phyloP scores from a whole-genome alignment of 139 green algal genomes.

The Chlamydomonas sp. region DNA sequence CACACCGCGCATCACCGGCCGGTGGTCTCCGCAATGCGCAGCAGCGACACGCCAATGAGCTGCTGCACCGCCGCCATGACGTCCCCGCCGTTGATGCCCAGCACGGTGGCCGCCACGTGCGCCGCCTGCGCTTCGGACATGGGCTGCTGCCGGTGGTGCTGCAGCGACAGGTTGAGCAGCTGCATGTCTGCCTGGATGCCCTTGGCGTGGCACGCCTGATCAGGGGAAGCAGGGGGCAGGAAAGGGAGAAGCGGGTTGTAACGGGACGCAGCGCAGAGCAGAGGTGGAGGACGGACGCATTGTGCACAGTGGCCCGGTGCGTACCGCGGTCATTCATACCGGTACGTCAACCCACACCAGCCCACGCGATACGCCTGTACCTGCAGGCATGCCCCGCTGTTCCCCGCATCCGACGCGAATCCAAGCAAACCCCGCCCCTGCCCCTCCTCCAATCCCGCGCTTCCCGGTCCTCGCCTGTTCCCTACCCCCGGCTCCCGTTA shows the following conservation, averaged over 20 bases:
- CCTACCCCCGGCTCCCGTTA: not conserved
- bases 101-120: conserved; percentile 5
- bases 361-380: too few species aligned
- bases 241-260: not conserved
- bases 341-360: too few species aligned
- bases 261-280: too few species aligned
- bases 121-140: conserved; percentile 1
- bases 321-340: too few species aligned
- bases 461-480: too few species aligned
- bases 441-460: too few species aligned
- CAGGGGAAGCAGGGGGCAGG: not conserved
- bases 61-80: conserved; percentile 26
- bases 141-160: conserved; percentile 25
- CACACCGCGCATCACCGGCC: too few species aligned
- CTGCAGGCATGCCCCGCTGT: too few species aligned
- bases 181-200: conserved; percentile 37
- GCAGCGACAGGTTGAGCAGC: conserved; percentile 25
- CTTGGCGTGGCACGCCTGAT: conserved; percentile 38
- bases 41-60: not conserved
- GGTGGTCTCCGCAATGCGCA: not conserved
- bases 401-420: too few species aligned
- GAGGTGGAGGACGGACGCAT: not conserved
- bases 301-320: too few species aligned
- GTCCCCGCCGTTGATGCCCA: conserved; percentile 8
- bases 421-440: too few species aligned